phyloP scores from a whole-genome alignment of 306 rosid genomes.

The Pyrus bretschneideri region DNA sequence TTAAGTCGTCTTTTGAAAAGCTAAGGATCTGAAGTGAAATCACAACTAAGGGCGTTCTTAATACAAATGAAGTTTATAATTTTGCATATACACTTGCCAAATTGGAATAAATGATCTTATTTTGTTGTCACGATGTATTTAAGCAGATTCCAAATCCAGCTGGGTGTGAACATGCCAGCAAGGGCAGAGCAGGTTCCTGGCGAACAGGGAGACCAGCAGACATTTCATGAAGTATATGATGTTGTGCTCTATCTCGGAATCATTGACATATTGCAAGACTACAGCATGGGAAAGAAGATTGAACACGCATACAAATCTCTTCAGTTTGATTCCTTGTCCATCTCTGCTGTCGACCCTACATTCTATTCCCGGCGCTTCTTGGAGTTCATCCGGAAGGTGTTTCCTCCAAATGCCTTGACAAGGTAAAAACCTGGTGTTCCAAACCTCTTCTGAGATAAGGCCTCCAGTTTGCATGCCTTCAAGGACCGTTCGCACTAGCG shows the following conservation, averaged over 20 bases:
- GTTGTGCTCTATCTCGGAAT: slow-evolving; percentile 92
- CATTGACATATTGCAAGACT: slow-evolving; percentile 90
- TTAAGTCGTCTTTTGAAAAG: not conserved
- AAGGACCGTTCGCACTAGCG: not conserved
- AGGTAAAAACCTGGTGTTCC: slow-evolving; percentile 22
- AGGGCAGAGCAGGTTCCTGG: slow-evolving; percentile 88
- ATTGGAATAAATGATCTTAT: not conserved
- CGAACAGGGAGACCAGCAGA: slow-evolving; percentile 48
- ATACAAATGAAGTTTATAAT: too few species aligned
- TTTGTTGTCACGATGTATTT: not conserved
- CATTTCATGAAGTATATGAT: slow-evolving; percentile 73
- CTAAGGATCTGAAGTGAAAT: not conserved
- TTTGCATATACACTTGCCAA: too few species aligned
- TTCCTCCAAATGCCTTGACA: slow-evolving; percentile 52
- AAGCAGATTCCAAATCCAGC: slow-evolving; percentile 88
- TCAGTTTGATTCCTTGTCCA: slow-evolving; percentile 84
- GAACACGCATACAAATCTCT: slow-evolving; percentile 85
- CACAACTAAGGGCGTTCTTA: too few species aligned
- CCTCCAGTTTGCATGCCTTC: slow-evolving; percentile 17
- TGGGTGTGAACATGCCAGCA: slow-evolving; percentile 99
- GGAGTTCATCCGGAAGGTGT: slow-evolving; percentile 71
- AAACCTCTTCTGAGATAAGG: not conserved
- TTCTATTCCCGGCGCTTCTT: slow-evolving; percentile 90
- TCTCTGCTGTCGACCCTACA: slow-evolving; percentile 89
- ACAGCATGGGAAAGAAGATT: slow-evolving; percentile 84